Evolutionary conservation across 1,284 basidiomycete species (phyloP).

Genomic region (Ustilago xerochloae): DNA sequence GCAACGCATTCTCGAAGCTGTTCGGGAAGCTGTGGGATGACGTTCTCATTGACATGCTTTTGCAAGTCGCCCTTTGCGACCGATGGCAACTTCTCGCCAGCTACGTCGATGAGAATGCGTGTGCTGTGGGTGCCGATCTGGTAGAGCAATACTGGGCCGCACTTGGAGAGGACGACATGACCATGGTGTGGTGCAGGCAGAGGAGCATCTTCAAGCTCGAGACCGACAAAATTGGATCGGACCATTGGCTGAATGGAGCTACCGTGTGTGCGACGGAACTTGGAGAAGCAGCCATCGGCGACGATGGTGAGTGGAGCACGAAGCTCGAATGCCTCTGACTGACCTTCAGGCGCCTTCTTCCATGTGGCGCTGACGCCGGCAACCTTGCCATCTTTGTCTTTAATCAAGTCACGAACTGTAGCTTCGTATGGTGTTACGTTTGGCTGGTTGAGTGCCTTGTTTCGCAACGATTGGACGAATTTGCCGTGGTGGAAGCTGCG

Average conservation of each 20-base stretch:
- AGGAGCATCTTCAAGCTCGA: constrained; percentile 79
- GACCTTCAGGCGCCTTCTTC: constrained; percentile 35
- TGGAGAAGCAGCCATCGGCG: constrained; percentile 94
- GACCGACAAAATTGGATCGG: constrained; percentile 83
- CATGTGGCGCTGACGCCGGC: constrained; percentile 52
- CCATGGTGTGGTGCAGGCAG: constrained; percentile 87
- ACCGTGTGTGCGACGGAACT: constrained; percentile 74
- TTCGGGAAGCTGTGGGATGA: constrained; percentile 62
- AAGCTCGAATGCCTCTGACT: constrained; percentile 59
- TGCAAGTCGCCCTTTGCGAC: constrained; percentile 74
- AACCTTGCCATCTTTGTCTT: constrained; percentile 43
- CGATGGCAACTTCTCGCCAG: constrained; percentile 80
- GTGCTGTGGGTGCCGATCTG: constrained; percentile 82
- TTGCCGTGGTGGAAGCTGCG: constrained; percentile 94
- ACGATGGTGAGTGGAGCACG: constrained; percentile 84
- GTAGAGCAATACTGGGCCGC: constrained; percentile 87
- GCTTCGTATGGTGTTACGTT: constrained; percentile 60
- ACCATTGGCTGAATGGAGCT: constrained; percentile 72
- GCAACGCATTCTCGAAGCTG: constrained; percentile 56
- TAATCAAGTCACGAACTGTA: constrained; percentile 58
- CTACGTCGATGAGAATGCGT: constrained; percentile 91
- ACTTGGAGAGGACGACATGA: constrained; percentile 79
- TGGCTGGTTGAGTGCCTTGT: constrained; percentile 72
- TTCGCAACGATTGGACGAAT: constrained; percentile 83
- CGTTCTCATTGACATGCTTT: constrained; percentile 51